phyloP scores from a whole-genome alignment of 106 monocot species.

The Acanthochlamys bracteata region DNA sequence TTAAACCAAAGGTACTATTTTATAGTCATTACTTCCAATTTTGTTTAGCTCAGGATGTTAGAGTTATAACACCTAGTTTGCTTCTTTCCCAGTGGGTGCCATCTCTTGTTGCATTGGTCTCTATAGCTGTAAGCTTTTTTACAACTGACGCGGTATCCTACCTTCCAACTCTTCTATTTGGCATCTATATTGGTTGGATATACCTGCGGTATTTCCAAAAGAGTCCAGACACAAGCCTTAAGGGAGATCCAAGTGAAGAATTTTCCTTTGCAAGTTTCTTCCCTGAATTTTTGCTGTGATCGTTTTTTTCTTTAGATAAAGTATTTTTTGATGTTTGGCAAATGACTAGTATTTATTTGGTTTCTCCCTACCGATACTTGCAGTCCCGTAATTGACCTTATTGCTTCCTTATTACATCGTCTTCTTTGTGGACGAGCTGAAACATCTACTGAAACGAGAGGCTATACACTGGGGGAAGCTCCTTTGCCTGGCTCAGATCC shows the following conservation, averaged over 20 bases:
- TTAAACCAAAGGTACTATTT: constrained; percentile 66
- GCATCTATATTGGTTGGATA: constrained; percentile 83
- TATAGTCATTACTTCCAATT: too few species aligned
- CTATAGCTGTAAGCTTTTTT: constrained; percentile 57
- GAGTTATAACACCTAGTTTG: not conserved
- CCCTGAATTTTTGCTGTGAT: constrained; percentile 73
- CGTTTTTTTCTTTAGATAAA: not conserved
- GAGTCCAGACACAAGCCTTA: constrained; percentile 78
- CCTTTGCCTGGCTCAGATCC: constrained; percentile 92
- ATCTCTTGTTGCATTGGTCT: constrained; percentile 47
- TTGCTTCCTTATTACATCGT: constrained; percentile 70
- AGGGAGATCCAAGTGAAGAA: constrained; percentile 95
- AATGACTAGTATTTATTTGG: not conserved
- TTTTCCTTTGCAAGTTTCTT: constrained; percentile 91
- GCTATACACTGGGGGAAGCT: constrained; percentile 27
- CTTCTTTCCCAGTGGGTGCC: constrained; percentile 65
- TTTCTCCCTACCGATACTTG: constrained; percentile 4
- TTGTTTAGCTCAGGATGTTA: too few species aligned
- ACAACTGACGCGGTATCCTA: constrained; percentile 36
- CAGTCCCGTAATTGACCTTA: constrained; percentile 77
- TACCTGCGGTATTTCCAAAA: constrained; percentile 91
- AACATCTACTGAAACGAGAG: constrained; percentile 32
- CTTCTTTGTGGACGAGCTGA: constrained; percentile 65
- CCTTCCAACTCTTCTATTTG: constrained; percentile 76
- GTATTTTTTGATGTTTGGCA: not conserved